A percentile compares a stretch with the other conserved stretches of the same genome.
These are phyloP conservation scores for Alternaria triticimaculans DNA, from an alignment of 2,329 filamentous ascomycete species.

Conservation along the genomic window DNA sequence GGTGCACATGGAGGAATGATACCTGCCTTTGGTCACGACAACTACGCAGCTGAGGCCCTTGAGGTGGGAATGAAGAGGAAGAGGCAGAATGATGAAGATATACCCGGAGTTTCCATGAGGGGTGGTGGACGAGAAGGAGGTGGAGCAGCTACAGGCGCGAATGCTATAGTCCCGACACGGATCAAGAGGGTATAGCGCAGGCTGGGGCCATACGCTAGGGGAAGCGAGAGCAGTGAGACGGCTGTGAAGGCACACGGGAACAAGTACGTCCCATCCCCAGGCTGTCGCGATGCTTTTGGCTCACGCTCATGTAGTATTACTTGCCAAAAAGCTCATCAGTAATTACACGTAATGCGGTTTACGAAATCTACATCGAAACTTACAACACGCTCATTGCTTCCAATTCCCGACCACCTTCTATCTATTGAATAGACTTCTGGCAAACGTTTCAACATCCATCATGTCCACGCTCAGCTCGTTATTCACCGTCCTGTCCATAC, in stretches of 20 bases:
- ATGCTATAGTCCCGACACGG: conserved; percentile 20
- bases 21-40: conserved; percentile 3
- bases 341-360: background rate
- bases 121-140: conserved; percentile 9
- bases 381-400: background rate
- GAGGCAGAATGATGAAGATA: conserved; percentile 18
- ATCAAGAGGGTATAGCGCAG: conserved; percentile 5
- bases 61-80: conserved; percentile 13
- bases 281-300: background rate
- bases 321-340: background rate
- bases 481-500: conserved; percentile 61
- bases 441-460: conserved; percentile 53
- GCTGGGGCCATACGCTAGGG: background rate
- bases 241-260: background rate
- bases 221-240: background rate
- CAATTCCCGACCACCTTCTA: background rate
- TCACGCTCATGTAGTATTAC: conserved; percentile 20
- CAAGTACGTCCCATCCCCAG: background rate
- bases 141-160: conserved; percentile 30
- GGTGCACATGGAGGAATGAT: conserved; percentile 12
- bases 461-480: conserved; percentile 55
- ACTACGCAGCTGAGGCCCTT: conserved; percentile 2
- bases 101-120: conserved; percentile 21
- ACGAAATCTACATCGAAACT: background rate
- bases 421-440: conserved; percentile 3